Evolutionary conservation across 2,329 filamentous ascomycete species (phyloP).

Genomic region (Emericellopsis cladophorae): DNA sequence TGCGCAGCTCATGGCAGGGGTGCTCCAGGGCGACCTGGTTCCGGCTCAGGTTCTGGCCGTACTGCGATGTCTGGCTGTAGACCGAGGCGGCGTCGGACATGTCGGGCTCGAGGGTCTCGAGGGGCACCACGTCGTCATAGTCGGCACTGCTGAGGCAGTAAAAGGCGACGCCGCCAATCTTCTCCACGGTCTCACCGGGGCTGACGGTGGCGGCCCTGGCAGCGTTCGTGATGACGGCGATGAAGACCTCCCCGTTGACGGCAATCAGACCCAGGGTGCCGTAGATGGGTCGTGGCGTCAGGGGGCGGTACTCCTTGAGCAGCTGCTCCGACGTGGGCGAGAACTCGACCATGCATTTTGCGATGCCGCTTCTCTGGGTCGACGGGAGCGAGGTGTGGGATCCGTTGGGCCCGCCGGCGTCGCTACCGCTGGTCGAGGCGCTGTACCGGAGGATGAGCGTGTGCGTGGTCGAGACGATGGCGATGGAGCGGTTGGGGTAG

Average conservation of each 20-base stretch:
- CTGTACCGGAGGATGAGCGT: constrained; percentile 77
- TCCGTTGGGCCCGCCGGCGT: constrained; percentile 40
- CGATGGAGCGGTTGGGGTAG: constrained; percentile 75
- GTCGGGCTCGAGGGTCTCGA: constrained; percentile 39
- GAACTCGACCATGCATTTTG: constrained; percentile 84
- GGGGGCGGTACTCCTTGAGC: constrained; percentile 61
- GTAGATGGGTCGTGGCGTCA: constrained; percentile 63
- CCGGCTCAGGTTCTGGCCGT: constrained; percentile 37
- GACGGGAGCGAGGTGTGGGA: constrained; percentile 41
- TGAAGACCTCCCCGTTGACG: constrained; percentile 72
- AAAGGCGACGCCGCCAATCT: constrained; percentile 79
- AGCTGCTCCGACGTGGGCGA: constrained; percentile 49
- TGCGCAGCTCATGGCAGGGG: constrained; percentile 81
- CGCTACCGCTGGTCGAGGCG: constrained; percentile 39
- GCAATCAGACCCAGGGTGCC: constrained; percentile 84
- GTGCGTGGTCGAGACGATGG: constrained; percentile 67
- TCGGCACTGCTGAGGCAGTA: constrained; percentile 80
- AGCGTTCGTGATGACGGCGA: constrained; percentile 77
- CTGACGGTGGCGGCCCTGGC: constrained; percentile 68
- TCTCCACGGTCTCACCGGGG: constrained; percentile 79
- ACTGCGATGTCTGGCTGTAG: constrained; percentile 29
- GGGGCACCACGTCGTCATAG: constrained; percentile 64
- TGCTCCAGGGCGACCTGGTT: constrained; percentile 67
- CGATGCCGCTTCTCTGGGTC: constrained; percentile 22
- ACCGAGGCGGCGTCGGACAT: constrained; percentile 30